A percentile compares a stretch with the other conserved stretches of the same genome.
Evolutionary conservation across 1,284 basidiomycete species (phyloP).

Genomic region (Macrocybe sp.): DNA sequence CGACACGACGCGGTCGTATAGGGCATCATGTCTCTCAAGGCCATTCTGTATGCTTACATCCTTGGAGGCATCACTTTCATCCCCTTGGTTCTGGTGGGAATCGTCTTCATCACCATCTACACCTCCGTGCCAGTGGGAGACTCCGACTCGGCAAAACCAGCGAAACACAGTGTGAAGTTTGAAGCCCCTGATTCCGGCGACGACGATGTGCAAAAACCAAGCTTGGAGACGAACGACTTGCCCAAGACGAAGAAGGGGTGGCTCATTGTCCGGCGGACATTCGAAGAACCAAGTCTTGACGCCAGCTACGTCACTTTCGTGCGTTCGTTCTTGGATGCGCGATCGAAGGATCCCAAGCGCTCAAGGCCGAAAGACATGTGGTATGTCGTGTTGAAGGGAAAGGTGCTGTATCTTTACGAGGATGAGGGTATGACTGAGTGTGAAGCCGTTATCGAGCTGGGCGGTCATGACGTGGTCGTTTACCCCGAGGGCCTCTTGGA

Average conservation of each 20-base stretch:
- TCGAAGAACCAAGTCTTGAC: slow-evolving; percentile 58
- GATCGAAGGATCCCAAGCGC: slow-evolving; percentile 73
- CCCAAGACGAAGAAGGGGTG: slow-evolving; percentile 74
- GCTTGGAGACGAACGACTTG: slow-evolving; percentile 39
- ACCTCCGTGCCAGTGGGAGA: slow-evolving; percentile 75
- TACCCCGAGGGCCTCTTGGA: slow-evolving; percentile 72
- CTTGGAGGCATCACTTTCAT: slow-evolving; percentile 86
- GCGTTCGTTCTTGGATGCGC: slow-evolving; percentile 67
- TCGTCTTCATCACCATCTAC: slow-evolving; percentile 63
- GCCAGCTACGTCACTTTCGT: slow-evolving; percentile 68
- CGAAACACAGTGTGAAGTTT: slow-evolving; percentile 27
- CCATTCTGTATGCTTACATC: slow-evolving; percentile 76
- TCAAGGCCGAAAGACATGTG: slow-evolving; percentile 84
- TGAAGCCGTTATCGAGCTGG: slow-evolving; percentile 78
- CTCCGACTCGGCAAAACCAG: slow-evolving; percentile 39
- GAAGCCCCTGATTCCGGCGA: slow-evolving; percentile 23
- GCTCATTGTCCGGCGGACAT: slow-evolving; percentile 82
- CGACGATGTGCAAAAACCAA: slow-evolving; percentile 16
- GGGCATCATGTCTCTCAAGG: slow-evolving; percentile 51
- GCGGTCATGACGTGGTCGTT: slow-evolving; percentile 68
- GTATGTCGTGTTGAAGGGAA: slow-evolving; percentile 85
- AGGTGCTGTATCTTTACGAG: slow-evolving; percentile 87
- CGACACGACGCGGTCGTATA: slow-evolving; percentile 5
- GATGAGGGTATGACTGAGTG: slow-evolving; percentile 86
- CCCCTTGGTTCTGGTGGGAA: slow-evolving; percentile 58